phyloP scores from a whole-genome alignment of 2,329 filamentous ascomycete genomes.

The Fusarium graminum region DNA sequence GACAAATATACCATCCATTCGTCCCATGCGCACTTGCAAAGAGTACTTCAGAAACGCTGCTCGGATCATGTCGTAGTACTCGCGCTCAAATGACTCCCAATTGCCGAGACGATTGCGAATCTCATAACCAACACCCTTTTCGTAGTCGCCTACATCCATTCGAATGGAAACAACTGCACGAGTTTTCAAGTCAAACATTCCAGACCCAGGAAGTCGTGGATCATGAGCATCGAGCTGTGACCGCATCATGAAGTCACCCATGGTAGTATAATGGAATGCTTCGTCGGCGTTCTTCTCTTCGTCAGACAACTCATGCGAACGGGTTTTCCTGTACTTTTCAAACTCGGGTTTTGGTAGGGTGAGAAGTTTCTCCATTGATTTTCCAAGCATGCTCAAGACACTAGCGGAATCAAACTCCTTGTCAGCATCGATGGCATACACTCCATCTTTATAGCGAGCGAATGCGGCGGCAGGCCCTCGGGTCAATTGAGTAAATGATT shows the following conservation, averaged over 20 bases:
- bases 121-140: slow-evolving; percentile 87
- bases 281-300: slow-evolving; percentile 80
- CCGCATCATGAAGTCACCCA: slow-evolving; percentile 91
- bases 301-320: slow-evolving; percentile 76
- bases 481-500: slow-evolving; percentile 78
- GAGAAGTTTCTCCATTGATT: slow-evolving; percentile 95
- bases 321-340: slow-evolving; percentile 81
- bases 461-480: slow-evolving; percentile 84
- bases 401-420: slow-evolving; percentile 90
- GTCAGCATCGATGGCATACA: slow-evolving; percentile 95
- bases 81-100: slow-evolving; percentile 93
- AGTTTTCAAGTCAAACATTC: slow-evolving; percentile 97
- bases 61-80: slow-evolving; percentile 97
- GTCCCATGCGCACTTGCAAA: slow-evolving; percentile 93
- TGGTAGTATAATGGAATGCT: slow-evolving; percentile 86
- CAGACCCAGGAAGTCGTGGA: slow-evolving; percentile 84
- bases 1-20: slow-evolving; percentile 99
- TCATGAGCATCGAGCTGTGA: slow-evolving; percentile 96
- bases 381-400: slow-evolving; percentile 90
- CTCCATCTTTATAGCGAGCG: slow-evolving; percentile 82
- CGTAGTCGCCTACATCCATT: slow-evolving; percentile 81
- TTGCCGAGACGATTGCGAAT: slow-evolving; percentile 80
- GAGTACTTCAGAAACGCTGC: slow-evolving; percentile 97
- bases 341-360: slow-evolving; percentile 86
- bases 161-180: slow-evolving; percentile 91